These are phyloP conservation scores for Candida ficus DNA, from an alignment of 805 yeast genomes.

Conservation along the genomic window DNA sequence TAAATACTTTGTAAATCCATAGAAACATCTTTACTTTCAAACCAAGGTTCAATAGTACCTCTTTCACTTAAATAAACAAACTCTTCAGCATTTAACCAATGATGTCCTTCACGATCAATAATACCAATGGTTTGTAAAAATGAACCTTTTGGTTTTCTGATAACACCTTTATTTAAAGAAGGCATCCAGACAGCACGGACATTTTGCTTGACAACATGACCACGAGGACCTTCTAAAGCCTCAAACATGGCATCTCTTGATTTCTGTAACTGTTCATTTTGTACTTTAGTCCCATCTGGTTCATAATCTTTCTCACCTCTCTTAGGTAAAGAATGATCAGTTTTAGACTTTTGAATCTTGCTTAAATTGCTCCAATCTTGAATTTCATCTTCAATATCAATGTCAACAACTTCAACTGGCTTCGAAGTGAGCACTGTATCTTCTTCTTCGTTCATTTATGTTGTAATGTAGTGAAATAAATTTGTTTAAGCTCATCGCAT, in stretches of 20 bases:
- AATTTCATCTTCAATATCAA: constrained; percentile 34
- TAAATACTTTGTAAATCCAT: constrained; percentile 65
- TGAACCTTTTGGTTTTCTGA: constrained; percentile 60
- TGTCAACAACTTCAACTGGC: constrained; percentile 3
- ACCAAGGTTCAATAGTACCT: constrained; percentile 52
- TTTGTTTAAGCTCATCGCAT: neutral
- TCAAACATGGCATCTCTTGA: constrained; percentile 69
- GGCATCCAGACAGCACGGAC: constrained; percentile 46
- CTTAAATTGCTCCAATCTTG: constrained; percentile 50
- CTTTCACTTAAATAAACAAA: constrained; percentile 74
- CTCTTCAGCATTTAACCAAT: constrained; percentile 61
- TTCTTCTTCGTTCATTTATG: neutral
- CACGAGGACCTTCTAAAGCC: constrained; percentile 51
- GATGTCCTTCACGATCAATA: constrained; percentile 41
- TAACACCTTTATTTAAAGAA: constrained; percentile 28
- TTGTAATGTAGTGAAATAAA: neutral
- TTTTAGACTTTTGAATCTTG: constrained; percentile 2
- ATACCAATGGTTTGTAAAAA: constrained; percentile 70
- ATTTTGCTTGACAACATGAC: constrained; percentile 41
- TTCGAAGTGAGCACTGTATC: too few relatives aligned
- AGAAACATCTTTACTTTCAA: constrained; percentile 28
- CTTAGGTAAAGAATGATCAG: constrained; percentile 39
- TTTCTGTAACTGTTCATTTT: constrained; percentile 39
- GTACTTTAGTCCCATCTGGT: constrained; percentile 67
- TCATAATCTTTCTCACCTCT: constrained; percentile 85